A percentile compares a stretch with the other conserved stretches of the same genome.
Evolutionary conservation across 495 filamentous ascomycete species (phyloP).

Genomic region (Rhypophila decipiens): DNA sequence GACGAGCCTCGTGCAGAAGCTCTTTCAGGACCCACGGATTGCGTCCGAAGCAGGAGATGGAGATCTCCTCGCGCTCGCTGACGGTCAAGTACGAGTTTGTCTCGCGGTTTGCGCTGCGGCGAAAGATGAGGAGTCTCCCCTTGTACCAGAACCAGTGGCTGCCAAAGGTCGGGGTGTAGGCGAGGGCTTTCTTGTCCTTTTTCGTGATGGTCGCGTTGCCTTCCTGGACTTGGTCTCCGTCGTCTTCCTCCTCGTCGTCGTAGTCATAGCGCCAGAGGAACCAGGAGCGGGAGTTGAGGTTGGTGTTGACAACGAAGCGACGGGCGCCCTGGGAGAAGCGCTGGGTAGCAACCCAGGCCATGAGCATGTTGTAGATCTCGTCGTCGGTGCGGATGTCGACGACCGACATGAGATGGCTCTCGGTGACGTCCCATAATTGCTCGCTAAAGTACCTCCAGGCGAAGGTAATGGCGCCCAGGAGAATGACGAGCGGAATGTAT

Average conservation of each 20-base stretch:
- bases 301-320: slow-evolving; percentile 57
- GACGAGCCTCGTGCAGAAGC: slow-evolving; percentile 58
- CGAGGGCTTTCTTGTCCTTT: slow-evolving; percentile 53
- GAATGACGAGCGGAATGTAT: slow-evolving; percentile 59
- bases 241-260: slow-evolving; percentile 41
- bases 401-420: slow-evolving; percentile 46
- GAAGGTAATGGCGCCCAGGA: slow-evolving; percentile 43
- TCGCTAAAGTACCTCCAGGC: slow-evolving; percentile 43
- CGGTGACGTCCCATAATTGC: slow-evolving; percentile 37
- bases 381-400: slow-evolving; percentile 62
- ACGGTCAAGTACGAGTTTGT: slow-evolving; percentile 19
- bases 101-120: slow-evolving; percentile 32
- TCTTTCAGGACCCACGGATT: slow-evolving; percentile 59
- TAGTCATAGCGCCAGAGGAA: slow-evolving; percentile 38
- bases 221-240: slow-evolving; percentile 32
- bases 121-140: slow-evolving; percentile 49
- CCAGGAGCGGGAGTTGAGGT: slow-evolving; percentile 43
- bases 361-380: slow-evolving; percentile 62
- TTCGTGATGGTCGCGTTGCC: slow-evolving; percentile 2
- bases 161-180: slow-evolving; percentile 60
- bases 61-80: slow-evolving; percentile 53
- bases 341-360: slow-evolving; percentile 63
- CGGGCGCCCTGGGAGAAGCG: slow-evolving; percentile 49
- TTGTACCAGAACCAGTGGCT: slow-evolving; percentile 62
- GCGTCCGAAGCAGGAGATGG: slow-evolving; percentile 60